Conservation (phyloP, 345 rosid species). For the Syzygium oleosum region DNA sequence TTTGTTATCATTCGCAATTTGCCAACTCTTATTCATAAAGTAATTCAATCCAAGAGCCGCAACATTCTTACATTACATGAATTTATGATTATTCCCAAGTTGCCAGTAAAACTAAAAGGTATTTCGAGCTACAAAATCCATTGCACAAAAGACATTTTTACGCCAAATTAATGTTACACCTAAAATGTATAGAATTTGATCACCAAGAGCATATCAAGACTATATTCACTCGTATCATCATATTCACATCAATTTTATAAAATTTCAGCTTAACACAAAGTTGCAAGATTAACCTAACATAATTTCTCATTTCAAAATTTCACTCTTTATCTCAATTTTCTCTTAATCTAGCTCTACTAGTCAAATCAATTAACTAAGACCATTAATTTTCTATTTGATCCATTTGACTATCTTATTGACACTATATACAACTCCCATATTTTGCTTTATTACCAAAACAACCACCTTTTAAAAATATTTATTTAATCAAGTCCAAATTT, state of each 20-base stretch:
- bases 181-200: neutral
- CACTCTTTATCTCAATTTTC: neutral
- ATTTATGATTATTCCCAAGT: neutral
- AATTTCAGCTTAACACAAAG: neutral
- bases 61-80: neutral
- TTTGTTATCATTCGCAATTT: neutral
- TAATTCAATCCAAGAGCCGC: neutral
- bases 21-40: neutral
- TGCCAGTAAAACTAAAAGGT: neutral
- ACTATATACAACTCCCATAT: neutral
- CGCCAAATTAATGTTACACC: neutral
- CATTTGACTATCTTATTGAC: neutral
- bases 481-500: neutral
- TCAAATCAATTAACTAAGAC: neutral
- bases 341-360: neutral
- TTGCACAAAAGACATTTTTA: neutral
- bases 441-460: neutral
- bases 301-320: neutral
- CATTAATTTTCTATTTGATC: neutral
- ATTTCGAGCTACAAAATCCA: neutral
- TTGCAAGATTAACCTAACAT: neutral
- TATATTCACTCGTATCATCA: neutral
- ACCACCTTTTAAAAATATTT: neutral
- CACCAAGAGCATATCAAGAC: neutral
- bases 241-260: neutral